These are phyloP conservation scores for Alternaria atra DNA, from an alignment of 2,329 filamentous ascomycete species.

Conservation along the genomic window DNA sequence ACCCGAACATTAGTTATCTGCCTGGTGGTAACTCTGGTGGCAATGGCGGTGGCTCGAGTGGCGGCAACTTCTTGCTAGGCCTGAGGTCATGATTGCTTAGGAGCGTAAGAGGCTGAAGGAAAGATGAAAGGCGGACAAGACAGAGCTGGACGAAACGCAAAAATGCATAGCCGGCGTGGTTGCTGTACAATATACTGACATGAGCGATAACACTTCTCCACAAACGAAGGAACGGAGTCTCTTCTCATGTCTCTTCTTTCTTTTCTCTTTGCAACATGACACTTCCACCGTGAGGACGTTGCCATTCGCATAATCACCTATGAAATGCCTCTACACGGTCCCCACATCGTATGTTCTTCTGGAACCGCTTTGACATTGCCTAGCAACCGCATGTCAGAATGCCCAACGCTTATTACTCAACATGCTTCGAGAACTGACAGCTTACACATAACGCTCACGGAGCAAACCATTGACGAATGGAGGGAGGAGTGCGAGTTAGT, in stretches of 20 bases:
- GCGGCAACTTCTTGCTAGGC: constrained; percentile 72
- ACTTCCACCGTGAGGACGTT: background rate
- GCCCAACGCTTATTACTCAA: background rate
- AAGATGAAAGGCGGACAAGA: background rate
- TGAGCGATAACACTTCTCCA: constrained; percentile 18
- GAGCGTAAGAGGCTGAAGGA: background rate
- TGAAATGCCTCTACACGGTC: background rate
- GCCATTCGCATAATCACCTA: background rate
- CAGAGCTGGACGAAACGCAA: background rate
- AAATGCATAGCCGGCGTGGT: constrained; percentile 36
- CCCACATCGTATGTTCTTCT: background rate
- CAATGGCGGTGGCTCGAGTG: constrained; percentile 64
- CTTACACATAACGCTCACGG: background rate
- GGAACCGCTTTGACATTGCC: background rate
- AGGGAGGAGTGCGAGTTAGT: constrained; percentile 1
- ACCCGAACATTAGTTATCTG: constrained; percentile 96
- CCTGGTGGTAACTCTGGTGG: constrained; percentile 74
- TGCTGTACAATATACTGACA: constrained; percentile 44
- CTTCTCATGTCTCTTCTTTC: background rate
- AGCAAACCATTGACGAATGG: background rate
- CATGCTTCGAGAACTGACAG: background rate
- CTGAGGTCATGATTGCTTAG: constrained; percentile 59
- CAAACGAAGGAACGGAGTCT: constrained; percentile 2
- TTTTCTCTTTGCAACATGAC: background rate
- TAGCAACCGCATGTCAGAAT: background rate